These are phyloP conservation scores for Nannochloropsis oceanica DNA, from an alignment of 108 stramenopile genomes.

Conservation along the genomic window DNA sequence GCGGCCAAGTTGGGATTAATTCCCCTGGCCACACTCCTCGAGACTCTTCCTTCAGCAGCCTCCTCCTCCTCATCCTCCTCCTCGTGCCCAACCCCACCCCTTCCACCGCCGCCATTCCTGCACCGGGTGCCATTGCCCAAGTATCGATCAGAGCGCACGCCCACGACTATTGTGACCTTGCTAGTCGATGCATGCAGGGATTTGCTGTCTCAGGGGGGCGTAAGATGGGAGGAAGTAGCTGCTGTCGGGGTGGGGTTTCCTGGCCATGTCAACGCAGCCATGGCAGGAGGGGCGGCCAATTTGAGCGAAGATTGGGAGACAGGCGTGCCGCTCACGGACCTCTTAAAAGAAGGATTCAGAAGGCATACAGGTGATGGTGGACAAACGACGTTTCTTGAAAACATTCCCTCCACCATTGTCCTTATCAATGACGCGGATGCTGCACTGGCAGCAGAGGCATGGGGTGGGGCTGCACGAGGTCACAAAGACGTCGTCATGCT, in stretches of 20 bases:
- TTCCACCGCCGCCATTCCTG: not conserved
- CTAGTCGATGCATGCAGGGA: not conserved
- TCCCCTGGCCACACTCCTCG: not conserved
- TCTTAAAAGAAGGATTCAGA: not conserved
- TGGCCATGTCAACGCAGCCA: constrained; percentile 6
- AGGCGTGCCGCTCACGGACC: not conserved
- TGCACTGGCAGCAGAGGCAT: constrained; percentile 25
- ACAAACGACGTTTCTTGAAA: not conserved
- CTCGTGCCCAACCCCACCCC: not conserved
- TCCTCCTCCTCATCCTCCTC: not conserved
- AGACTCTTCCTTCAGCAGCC: not conserved
- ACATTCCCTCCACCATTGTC: not conserved
- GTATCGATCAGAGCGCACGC: not conserved
- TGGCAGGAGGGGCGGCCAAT: not conserved
- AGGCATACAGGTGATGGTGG: not conserved
- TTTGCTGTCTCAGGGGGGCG: not conserved
- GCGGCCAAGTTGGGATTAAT: not conserved
- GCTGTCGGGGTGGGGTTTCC: constrained; percentile 10
- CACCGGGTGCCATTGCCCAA: not conserved
- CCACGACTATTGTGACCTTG: not conserved
- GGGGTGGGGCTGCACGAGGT: constrained; percentile 5
- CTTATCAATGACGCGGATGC: constrained; percentile 21
- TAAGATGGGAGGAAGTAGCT: not conserved
- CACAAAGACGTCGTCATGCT: constrained; percentile 27
- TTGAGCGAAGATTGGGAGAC: not conserved